Evolutionary conservation across 1,284 basidiomycete species (phyloP).

Genomic region (Tilletia indica): DNA sequence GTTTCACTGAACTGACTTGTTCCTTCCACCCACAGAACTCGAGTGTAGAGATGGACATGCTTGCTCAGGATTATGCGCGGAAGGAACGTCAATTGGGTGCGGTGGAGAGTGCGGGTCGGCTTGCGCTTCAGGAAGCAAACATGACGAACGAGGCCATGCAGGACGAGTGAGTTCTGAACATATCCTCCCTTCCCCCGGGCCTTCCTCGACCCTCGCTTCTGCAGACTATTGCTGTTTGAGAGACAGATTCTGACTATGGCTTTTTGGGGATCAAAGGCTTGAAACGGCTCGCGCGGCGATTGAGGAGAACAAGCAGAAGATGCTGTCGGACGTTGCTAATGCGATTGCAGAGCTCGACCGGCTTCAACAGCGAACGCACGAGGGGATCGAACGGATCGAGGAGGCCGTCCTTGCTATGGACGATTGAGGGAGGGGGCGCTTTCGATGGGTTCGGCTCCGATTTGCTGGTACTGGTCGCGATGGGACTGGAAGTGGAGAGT

Average conservation of each 20-base stretch:
- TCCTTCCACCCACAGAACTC: background rate
- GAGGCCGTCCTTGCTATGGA: constrained; percentile 8
- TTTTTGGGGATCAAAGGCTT: background rate
- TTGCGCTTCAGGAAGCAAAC: constrained; percentile 14
- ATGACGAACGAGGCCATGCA: constrained; percentile 11
- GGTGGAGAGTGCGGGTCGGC: constrained; percentile 10
- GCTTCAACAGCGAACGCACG: constrained; percentile 6
- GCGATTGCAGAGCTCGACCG: constrained; percentile 10
- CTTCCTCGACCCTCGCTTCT: background rate
- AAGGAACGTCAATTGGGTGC: constrained; percentile 1
- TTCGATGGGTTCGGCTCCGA: too few species aligned
- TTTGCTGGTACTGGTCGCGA: too few species aligned
- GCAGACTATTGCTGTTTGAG: background rate
- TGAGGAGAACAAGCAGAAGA: constrained; percentile 15
- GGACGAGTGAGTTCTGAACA: constrained; percentile 1
- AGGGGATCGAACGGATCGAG: constrained; percentile 16
- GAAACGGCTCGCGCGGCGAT: background rate
- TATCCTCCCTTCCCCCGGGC: background rate
- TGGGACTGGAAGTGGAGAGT: too few species aligned
- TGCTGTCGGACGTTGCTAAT: background rate
- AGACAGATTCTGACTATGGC: background rate
- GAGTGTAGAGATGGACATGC: constrained; percentile 14
- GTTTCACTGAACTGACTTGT: background rate
- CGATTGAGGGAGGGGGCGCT: background rate
- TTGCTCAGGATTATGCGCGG: background rate